A percentile compares a stretch with the other conserved stretches of the same genome.
These are phyloP conservation scores for Emmonsia crescens DNA, from an alignment of 2,329 filamentous ascomycete species.

Conservation along the genomic window DNA sequence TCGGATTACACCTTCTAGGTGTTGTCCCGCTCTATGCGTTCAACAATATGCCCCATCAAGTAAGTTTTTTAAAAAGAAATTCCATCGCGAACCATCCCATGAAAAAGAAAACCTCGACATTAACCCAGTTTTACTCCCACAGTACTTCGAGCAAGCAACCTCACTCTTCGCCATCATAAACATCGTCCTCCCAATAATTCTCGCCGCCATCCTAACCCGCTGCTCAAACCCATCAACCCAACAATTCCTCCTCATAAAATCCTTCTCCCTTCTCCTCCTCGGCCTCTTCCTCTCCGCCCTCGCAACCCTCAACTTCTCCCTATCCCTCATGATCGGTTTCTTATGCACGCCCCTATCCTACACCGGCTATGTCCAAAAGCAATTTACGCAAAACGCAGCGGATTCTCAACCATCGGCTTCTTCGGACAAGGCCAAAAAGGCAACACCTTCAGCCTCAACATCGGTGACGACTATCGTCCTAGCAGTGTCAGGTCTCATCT, in stretches of 20 bases:
- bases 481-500: slow-evolving; percentile 22
- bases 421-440: not conserved
- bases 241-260: slow-evolving; percentile 70
- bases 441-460: not conserved
- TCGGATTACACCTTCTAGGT: slow-evolving; percentile 62
- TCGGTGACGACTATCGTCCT: slow-evolving; percentile 10
- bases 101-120: not conserved
- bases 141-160: slow-evolving; percentile 54
- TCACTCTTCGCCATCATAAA: slow-evolving; percentile 46
- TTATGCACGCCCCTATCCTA: slow-evolving; percentile 72
- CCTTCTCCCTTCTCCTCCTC: slow-evolving; percentile 81
- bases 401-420: not conserved
- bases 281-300: slow-evolving; percentile 87
- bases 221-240: slow-evolving; percentile 48
- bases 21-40: slow-evolving; percentile 77
- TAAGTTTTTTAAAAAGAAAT: slow-evolving; percentile 33
- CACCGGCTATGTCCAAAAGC: slow-evolving; percentile 25
- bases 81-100: not conserved
- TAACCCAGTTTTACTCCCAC: slow-evolving; percentile 12
- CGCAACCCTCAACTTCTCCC: slow-evolving; percentile 89
- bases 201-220: slow-evolving; percentile 45
- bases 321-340: slow-evolving; percentile 75
- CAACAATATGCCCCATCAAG: slow-evolving; percentile 57
- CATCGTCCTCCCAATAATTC: slow-evolving; percentile 44
- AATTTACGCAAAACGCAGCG: not conserved